Conservation (phyloP, 1,284 basidiomycete genomes). For the Trichosporon ovoides region DNA sequence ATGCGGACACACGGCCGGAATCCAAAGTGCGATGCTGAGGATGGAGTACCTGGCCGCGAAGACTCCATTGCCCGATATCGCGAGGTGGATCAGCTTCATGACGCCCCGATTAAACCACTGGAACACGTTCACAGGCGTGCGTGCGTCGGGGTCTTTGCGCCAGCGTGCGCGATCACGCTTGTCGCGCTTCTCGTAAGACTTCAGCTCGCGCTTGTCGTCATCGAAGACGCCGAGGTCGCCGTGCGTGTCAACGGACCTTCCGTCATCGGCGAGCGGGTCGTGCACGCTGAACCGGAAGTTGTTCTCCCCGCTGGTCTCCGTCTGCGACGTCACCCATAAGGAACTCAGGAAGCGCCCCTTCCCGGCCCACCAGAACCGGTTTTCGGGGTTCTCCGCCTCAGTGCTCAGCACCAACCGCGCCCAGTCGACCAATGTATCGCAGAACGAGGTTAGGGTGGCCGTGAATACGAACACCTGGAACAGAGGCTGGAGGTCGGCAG, state of each 20-base stretch:
- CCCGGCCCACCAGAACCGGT: slow-evolving; percentile 51
- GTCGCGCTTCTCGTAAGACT: neutral
- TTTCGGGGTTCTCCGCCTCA: slow-evolving; percentile 40
- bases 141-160: slow-evolving; percentile 38
- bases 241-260: neutral
- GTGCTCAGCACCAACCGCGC: slow-evolving; percentile 40
- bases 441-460: slow-evolving; percentile 45
- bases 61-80: slow-evolving; percentile 36
- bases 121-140: slow-evolving; percentile 35
- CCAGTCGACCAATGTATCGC: slow-evolving; percentile 37
- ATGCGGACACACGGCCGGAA: slow-evolving; percentile 52
- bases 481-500: slow-evolving; percentile 43
- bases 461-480: slow-evolving; percentile 51
- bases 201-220: neutral
- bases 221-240: neutral
- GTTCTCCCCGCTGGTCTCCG: slow-evolving; percentile 8
- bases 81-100: slow-evolving; percentile 20
- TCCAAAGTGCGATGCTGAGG: slow-evolving; percentile 57
- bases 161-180: neutral
- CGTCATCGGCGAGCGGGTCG: slow-evolving; percentile 8
- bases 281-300: neutral
- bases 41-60: slow-evolving; percentile 59
- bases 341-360: slow-evolving; percentile 43
- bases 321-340: slow-evolving; percentile 36
- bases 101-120: slow-evolving; percentile 35